Conservation (phyloP, 2,329 filamentous ascomycete species). For the Pseudocercospora pini-densiflorae region DNA sequence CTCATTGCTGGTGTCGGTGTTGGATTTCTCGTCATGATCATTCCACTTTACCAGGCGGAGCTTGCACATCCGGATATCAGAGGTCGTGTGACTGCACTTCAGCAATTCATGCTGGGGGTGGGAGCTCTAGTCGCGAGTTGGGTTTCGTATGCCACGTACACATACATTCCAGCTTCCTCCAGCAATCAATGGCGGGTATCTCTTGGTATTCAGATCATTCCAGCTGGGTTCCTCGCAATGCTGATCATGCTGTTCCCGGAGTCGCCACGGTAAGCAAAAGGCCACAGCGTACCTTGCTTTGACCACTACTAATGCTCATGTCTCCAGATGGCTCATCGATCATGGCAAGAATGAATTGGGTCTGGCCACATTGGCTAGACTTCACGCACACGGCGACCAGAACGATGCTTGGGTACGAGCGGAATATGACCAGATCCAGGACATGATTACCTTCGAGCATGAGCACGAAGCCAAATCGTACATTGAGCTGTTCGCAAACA, state of each 20-base stretch:
- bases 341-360: constrained; percentile 69
- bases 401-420: constrained; percentile 72
- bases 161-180: constrained; percentile 53
- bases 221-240: constrained; percentile 65
- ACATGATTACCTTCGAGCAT: constrained; percentile 67
- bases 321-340: constrained; percentile 70
- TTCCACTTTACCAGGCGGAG: constrained; percentile 78
- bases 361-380: constrained; percentile 66
- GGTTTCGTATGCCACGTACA: constrained; percentile 69
- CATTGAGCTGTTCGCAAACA: constrained; percentile 67
- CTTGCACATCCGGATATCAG: constrained; percentile 78
- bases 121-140: constrained; percentile 74
- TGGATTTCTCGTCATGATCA: constrained; percentile 66
- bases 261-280: constrained; percentile 40
- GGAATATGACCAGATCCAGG: constrained; percentile 73
- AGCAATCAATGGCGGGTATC: constrained; percentile 65
- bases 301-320: neutral
- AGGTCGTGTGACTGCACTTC: constrained; percentile 73
- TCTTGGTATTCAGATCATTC: constrained; percentile 72
- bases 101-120: constrained; percentile 83
- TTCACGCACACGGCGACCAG: constrained; percentile 71
- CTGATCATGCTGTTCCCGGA: constrained; percentile 77
- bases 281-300: constrained; percentile 23
- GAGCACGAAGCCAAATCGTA: constrained; percentile 72
- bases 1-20: constrained; percentile 51